These are phyloP conservation scores for Isatis tinctoria DNA, from an alignment of 345 rosid species.

Conservation along the genomic window DNA sequence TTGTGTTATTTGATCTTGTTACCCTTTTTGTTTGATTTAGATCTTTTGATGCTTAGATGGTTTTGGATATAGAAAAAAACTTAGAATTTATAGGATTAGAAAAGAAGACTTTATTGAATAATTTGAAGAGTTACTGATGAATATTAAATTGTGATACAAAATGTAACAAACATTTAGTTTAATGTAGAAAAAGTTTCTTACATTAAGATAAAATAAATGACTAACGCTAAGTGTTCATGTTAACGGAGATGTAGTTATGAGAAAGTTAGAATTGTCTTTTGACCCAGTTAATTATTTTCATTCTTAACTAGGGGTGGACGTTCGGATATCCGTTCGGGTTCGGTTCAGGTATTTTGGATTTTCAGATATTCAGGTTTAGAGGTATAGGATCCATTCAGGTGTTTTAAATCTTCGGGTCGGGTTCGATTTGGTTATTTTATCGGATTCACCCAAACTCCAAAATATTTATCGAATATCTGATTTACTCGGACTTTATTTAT, in stretches of 20 bases:
- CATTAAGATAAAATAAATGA: background rate
- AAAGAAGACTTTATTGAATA: background rate
- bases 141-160: background rate
- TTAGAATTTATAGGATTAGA: background rate
- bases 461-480: too few relatives aligned
- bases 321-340: too few relatives aligned
- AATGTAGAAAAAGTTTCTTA: too few relatives aligned
- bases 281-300: too few relatives aligned
- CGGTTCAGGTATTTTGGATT: too few relatives aligned
- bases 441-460: too few relatives aligned
- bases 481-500: too few relatives aligned
- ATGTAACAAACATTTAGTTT: background rate
- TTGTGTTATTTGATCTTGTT: background rate
- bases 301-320: too few relatives aligned
- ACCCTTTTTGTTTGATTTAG: background rate
- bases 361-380: too few relatives aligned
- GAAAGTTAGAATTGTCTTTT: background rate
- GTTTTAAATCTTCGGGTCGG: too few relatives aligned
- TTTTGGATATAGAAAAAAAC: background rate
- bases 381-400: too few relatives aligned
- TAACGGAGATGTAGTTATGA: background rate
- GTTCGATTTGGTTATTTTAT: too few relatives aligned
- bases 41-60: background rate
- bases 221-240: background rate
- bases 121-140: background rate